Base-by-base conservation (phyloP, 768 basidiomycete species). In the Auricularia heimuer region DNA sequence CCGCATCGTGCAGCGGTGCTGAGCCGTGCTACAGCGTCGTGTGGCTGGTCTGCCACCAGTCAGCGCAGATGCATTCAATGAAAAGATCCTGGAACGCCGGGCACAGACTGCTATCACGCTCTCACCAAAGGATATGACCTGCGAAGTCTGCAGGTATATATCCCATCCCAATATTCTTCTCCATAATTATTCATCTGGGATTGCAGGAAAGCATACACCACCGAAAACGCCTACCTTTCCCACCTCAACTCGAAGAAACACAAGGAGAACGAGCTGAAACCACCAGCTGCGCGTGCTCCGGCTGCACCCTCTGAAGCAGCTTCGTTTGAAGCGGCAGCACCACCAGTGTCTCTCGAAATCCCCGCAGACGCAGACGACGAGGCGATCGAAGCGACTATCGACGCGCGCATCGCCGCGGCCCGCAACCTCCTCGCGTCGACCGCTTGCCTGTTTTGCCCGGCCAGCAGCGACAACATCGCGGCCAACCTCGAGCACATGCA, bases 241-340 rank as follows among this genome's bases (percentile, higher is more conserved):
- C 97, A 99, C 74, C 75, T 94, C 44, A 82, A 83, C 71, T 96
- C 93, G 2, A 96, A 88, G 75, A 94, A 88, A 72, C 97, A 98
- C 78, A 87, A 82, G 64, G 92, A 97, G 44, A 85, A 81, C 61
- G 86, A 90, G 70, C 64, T 73, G 33, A 74, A 69, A 56, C 66
- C 72, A 21, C 64, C 44, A 18, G 45, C 64, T 63, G 61, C 65
- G 54, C 36, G 35, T 7, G 47, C 45, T 24, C 34, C 64, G 34
- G 61, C 51, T 34, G 3, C 44, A 61, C 68, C 67, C 37, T 33
- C 68, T 62, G 36, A 67, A 65, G 42, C 66, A 11, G 64, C 66
- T 3, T 47, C 69, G 3, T 24, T 62, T 34, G 60, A 51, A 6
- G 34, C 63, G 3, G 66, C 67, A 42, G 61, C 39, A 60, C 63